phyloP scores from a whole-genome alignment of 441 rosid genomes.

The Adansonia rubrostipa region DNA sequence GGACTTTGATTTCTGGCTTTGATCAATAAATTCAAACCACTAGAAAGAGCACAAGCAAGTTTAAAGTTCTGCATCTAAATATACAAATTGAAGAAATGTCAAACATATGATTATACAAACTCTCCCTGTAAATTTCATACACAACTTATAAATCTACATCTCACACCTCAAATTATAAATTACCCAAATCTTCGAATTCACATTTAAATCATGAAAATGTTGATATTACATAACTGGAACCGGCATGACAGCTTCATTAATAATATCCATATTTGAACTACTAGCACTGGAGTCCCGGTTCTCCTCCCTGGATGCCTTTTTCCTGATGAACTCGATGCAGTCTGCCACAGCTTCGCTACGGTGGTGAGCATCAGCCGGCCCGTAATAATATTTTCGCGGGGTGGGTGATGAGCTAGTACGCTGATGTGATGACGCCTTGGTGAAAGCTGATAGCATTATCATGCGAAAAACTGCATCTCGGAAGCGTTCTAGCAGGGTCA shows the following conservation, averaged over 20 bases:
- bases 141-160: constrained; percentile 13
- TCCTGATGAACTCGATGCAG: constrained; percentile 81
- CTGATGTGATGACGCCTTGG: constrained; percentile 35
- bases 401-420: constrained; percentile 19
- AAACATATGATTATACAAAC: neutral
- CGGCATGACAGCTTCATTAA: constrained; percentile 36
- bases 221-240: constrained; percentile 35
- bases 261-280: constrained; percentile 20
- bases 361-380: constrained; percentile 44
- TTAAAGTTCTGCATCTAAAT: constrained; percentile 7
- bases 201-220: constrained; percentile 17
- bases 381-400: constrained; percentile 19
- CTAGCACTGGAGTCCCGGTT: constrained; percentile 29
- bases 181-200: neutral
- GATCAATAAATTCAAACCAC: neutral
- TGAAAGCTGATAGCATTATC: constrained; percentile 69
- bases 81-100: neutral
- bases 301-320: constrained; percentile 38
- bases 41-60: neutral
- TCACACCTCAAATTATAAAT: constrained; percentile 14
- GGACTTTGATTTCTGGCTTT: neutral
- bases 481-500: constrained; percentile 67
- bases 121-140: constrained; percentile 1
- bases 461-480: constrained; percentile 65
- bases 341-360: constrained; percentile 75